Evolutionary conservation across 2,329 filamentous ascomycete genomes (phyloP).

Genomic region (Venturia aucupariae): DNA sequence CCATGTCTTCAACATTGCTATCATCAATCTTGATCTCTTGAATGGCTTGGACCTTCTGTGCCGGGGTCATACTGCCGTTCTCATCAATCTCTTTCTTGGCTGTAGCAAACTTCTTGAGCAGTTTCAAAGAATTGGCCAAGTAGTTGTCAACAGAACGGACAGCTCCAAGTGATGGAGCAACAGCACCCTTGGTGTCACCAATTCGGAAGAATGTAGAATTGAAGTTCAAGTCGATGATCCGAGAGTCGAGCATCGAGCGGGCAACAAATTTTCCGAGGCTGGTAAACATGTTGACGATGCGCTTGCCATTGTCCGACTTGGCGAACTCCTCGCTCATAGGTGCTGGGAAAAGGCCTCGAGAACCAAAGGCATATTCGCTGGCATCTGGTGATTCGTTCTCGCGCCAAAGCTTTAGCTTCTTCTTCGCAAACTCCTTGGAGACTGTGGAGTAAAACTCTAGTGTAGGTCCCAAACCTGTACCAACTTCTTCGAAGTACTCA

Average conservation of each 20-base stretch:
- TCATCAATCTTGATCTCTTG: constrained; percentile 64
- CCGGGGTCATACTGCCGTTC: constrained; percentile 53
- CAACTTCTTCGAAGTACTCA: constrained; percentile 97
- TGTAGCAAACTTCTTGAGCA: constrained; percentile 77
- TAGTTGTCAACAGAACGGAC: constrained; percentile 83
- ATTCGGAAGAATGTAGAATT: constrained; percentile 97
- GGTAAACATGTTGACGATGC: constrained; percentile 80
- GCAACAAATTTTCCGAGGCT: constrained; percentile 96
- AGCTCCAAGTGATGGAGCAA: constrained; percentile 78
- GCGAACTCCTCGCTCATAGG: constrained; percentile 76
- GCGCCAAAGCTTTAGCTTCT: constrained; percentile 93
- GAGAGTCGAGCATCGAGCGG: constrained; percentile 93
- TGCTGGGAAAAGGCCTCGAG: constrained; percentile 79
- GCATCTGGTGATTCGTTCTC: constrained; percentile 68
- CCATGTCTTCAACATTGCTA: constrained; percentile 73
- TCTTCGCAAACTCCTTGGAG: constrained; percentile 94
- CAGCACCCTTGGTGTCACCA: constrained; percentile 56
- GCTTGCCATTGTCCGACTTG: constrained; percentile 68
- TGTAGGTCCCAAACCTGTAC: constrained; percentile 88
- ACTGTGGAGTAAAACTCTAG: constrained; percentile 97
- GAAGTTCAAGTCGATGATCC: constrained; percentile 95
- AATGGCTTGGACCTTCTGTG: constrained; percentile 62
- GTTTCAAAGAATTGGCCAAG: constrained; percentile 73
- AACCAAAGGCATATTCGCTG: constrained; percentile 77
- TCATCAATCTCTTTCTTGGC: constrained; percentile 77